These are phyloP conservation scores for Colletotrichum eremochloae DNA, from an alignment of 2,329 filamentous ascomycete genomes.

Conservation along the genomic window DNA sequence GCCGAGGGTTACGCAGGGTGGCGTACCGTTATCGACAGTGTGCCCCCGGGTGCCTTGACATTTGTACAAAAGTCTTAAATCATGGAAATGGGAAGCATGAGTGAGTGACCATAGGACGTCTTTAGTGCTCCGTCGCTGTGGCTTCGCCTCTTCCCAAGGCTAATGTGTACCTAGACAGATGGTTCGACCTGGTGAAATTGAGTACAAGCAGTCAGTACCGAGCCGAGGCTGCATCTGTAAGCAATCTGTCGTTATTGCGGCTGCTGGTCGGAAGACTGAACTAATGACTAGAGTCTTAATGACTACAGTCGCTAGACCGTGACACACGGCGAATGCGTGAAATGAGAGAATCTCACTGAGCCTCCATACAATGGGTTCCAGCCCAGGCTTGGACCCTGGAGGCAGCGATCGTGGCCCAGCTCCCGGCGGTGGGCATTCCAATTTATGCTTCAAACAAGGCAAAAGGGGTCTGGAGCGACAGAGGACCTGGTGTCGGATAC, in stretches of 20 bases:
- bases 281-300: not conserved
- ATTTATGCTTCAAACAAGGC: slow-evolving; percentile 31
- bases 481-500: slow-evolving; percentile 15
- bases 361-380: slow-evolving; percentile 37
- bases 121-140: not conserved
- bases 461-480: slow-evolving; percentile 36
- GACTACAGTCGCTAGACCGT: not conserved
- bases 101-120: not conserved
- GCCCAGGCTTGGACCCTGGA: slow-evolving; percentile 38
- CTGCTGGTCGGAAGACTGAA: slow-evolving; percentile 1
- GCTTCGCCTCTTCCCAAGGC: slow-evolving; percentile 25
- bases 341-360: slow-evolving; percentile 21
- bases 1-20: slow-evolving; percentile 12
- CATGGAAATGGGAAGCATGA: slow-evolving; percentile 23
- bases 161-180: slow-evolving; percentile 1
- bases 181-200: slow-evolving; percentile 20
- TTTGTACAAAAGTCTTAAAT: slow-evolving; percentile 1
- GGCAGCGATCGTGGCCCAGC: slow-evolving; percentile 29
- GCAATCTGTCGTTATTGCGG: slow-evolving; percentile 7
- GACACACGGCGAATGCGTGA: slow-evolving; percentile 10
- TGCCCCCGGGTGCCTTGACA: not conserved
- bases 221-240: slow-evolving; percentile 19
- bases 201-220: slow-evolving; percentile 13
- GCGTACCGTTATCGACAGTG: slow-evolving; percentile 15
- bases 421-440: slow-evolving; percentile 1